phyloP scores from a whole-genome alignment of 441 rosid species.

The Pelargonium fulgidum region DNA sequence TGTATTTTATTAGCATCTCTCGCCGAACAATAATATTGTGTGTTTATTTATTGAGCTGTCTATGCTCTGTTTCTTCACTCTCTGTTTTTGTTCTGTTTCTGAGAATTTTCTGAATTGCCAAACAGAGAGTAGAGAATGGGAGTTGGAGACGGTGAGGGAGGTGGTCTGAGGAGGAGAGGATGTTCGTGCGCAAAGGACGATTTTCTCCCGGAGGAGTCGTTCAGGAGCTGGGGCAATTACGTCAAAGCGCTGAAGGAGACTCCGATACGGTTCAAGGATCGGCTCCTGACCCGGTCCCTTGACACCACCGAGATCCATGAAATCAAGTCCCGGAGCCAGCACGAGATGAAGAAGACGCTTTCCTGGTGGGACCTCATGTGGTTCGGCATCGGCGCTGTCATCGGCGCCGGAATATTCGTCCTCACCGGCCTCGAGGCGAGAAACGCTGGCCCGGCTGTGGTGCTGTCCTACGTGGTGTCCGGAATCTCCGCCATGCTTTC shows the following conservation, averaged over 20 bases:
- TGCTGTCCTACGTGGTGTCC: slow-evolving; percentile 66
- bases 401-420: slow-evolving; percentile 83
- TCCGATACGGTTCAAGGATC: slow-evolving; percentile 51
- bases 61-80: not conserved
- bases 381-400: slow-evolving; percentile 86
- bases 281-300: slow-evolving; percentile 57
- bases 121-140: not conserved
- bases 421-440: slow-evolving; percentile 71
- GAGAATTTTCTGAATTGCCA: not conserved
- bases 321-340: slow-evolving; percentile 59
- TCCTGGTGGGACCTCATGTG: slow-evolving; percentile 93
- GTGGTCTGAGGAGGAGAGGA: slow-evolving; percentile 37
- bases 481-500: slow-evolving; percentile 91
- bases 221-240: slow-evolving; percentile 52
- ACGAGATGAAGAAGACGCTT: slow-evolving; percentile 75
- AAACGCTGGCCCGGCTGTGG: slow-evolving; percentile 67
- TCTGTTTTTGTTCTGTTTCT: not conserved
- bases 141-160: slow-evolving; percentile 11
- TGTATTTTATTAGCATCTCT: not conserved
- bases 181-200: slow-evolving; percentile 67
- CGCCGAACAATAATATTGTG: not conserved
- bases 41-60: not conserved
- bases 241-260: slow-evolving; percentile 47
- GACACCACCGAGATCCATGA: slow-evolving; percentile 67
- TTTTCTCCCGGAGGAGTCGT: slow-evolving; percentile 80